phyloP scores from a whole-genome alignment of 78 protist genomes.

The Polysphondylium violaceum region DNA sequence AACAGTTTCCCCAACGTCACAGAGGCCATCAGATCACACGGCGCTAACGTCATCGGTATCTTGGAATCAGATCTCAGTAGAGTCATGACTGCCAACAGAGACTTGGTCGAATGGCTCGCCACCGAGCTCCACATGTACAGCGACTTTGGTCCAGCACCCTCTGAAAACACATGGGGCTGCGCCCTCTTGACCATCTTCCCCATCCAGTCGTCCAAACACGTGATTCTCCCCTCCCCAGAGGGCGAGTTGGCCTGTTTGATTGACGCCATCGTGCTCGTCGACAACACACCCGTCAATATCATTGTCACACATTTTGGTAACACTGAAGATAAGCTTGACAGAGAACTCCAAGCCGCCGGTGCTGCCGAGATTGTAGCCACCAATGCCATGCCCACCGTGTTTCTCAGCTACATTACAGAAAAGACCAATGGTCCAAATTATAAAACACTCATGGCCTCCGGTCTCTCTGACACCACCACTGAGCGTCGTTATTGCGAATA shows the following conservation, averaged over 20 bases:
- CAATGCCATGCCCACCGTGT: slow-evolving; percentile 57
- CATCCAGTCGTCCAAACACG: slow-evolving; percentile 45
- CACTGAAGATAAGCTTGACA: slow-evolving; percentile 63
- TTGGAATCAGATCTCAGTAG: slow-evolving; percentile 69
- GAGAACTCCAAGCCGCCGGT: slow-evolving; percentile 68
- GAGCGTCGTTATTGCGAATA: slow-evolving; percentile 73
- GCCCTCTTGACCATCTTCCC: slow-evolving; percentile 69
- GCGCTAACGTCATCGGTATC: slow-evolving; percentile 65
- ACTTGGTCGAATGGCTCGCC: slow-evolving; percentile 68
- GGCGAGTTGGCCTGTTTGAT: slow-evolving; percentile 77
- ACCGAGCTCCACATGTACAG: slow-evolving; percentile 68
- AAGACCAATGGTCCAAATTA: slow-evolving; percentile 55
- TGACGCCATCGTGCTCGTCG: slow-evolving; percentile 41
- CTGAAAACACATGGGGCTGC: slow-evolving; percentile 77
- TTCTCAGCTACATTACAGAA: slow-evolving; percentile 58
- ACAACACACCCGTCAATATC: slow-evolving; percentile 27
- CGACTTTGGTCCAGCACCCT: slow-evolving; percentile 78
- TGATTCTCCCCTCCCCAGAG: slow-evolving; percentile 77
- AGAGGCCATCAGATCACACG: slow-evolving; percentile 39
- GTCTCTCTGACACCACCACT: slow-evolving; percentile 60
- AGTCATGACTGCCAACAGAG: slow-evolving; percentile 70
- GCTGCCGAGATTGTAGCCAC: slow-evolving; percentile 55
- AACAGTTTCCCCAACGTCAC: slow-evolving; percentile 73
- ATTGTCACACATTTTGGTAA: slow-evolving; percentile 78
- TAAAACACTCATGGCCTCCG: slow-evolving; percentile 33